phyloP scores from a whole-genome alignment of 768 basidiomycete species.

The Boletus reticuloceps region DNA sequence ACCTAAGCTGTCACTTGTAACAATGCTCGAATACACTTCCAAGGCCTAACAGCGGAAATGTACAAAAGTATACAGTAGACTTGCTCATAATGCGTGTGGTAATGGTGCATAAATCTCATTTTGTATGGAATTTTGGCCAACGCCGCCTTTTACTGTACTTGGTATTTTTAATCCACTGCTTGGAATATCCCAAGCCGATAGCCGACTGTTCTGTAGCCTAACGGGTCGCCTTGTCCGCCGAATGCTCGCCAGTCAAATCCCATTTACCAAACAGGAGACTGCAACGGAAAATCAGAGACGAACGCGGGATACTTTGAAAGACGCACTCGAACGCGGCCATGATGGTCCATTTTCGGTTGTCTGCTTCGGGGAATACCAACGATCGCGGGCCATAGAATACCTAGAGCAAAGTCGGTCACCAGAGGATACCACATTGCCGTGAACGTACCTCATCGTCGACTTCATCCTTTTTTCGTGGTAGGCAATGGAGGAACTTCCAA shows the following conservation, averaged over 20 bases:
- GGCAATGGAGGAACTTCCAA: slow-evolving; percentile 96
- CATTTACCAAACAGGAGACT: slow-evolving; percentile 47
- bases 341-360: slow-evolving; percentile 97
- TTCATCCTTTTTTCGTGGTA: slow-evolving; percentile 89
- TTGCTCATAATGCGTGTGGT: too few species aligned
- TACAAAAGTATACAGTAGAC: too few species aligned
- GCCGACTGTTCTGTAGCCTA: too few species aligned
- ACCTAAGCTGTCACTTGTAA: too few species aligned
- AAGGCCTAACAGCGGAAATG: too few species aligned
- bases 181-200: too few species aligned
- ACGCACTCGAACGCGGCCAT: slow-evolving; percentile 90
- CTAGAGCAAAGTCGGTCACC: slow-evolving; percentile 32
- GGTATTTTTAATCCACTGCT: too few species aligned
- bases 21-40: too few species aligned
- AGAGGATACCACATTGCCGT: background rate
- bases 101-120: too few species aligned
- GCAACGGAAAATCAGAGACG: slow-evolving; percentile 5
- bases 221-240: slow-evolving; percentile 9
- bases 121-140: too few species aligned
- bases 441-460: slow-evolving; percentile 87
- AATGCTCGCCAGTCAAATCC: slow-evolving; percentile 30
- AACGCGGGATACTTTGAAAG: background rate
- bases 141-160: too few species aligned
- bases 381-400: slow-evolving; percentile 93
- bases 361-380: slow-evolving; percentile 89